These are phyloP conservation scores for Taphrina pruni DNA, from an alignment of 1,139 yeast genomes.

Conservation along the genomic window DNA sequence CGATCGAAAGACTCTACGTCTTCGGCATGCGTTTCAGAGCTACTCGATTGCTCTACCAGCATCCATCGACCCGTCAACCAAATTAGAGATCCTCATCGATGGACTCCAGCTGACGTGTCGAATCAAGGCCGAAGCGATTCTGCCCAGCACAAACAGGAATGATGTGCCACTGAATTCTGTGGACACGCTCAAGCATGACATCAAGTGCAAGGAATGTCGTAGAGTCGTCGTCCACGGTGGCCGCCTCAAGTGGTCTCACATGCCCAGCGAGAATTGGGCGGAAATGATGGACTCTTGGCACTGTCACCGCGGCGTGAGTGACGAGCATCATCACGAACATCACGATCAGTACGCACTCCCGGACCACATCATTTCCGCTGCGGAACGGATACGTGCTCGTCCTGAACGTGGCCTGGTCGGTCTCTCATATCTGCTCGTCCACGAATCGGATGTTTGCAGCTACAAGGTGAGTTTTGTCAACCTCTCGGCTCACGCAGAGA, in stretches of 20 bases:
- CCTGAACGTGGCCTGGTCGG: constrained; percentile 23
- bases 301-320: constrained; percentile 78
- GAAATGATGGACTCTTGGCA: constrained; percentile 99
- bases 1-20: constrained; percentile 33
- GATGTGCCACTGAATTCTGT: constrained; percentile 18
- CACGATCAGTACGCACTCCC: constrained; percentile 37
- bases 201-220: constrained; percentile 11
- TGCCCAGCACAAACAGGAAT: constrained; percentile 7
- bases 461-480: constrained; percentile 9
- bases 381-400: constrained; percentile 20
- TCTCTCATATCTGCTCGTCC: constrained; percentile 20
- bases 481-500: not conserved
- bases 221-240: not conserved
- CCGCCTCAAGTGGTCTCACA: constrained; percentile 55
- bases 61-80: constrained; percentile 2
- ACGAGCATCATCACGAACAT: constrained; percentile 50
- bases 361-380: constrained; percentile 25
- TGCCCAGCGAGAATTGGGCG: constrained; percentile 94
- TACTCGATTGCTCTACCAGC: constrained; percentile 30
- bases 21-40: constrained; percentile 30
- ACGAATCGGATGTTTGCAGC: not conserved
- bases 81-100: not conserved
- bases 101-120: constrained; percentile 4
- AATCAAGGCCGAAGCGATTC: constrained; percentile 13
- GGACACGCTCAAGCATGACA: not conserved